phyloP scores from a whole-genome alignment of 352 stramenopile genomes.

The Phytopythium oedochilum region DNA sequence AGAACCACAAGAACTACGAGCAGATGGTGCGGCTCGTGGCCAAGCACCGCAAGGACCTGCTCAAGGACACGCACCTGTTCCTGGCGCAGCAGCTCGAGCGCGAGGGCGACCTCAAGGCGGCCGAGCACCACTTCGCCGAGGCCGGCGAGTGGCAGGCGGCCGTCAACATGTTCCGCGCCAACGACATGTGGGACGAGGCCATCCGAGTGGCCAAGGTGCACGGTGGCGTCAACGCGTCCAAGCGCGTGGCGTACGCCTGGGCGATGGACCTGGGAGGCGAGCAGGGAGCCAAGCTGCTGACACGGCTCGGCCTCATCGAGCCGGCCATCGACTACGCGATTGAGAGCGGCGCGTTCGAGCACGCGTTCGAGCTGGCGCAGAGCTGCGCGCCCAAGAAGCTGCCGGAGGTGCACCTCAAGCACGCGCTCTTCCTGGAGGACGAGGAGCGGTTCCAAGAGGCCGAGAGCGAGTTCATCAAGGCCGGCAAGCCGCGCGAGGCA shows the following conservation, averaged over 20 bases:
- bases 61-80: slow-evolving; percentile 93
- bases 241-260: slow-evolving; percentile 93
- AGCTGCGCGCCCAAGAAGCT: slow-evolving; percentile 86
- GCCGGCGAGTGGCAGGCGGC: slow-evolving; percentile 90
- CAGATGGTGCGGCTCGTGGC: slow-evolving; percentile 93
- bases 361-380: slow-evolving; percentile 90
- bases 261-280: slow-evolving; percentile 89
- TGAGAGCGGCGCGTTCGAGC: slow-evolving; percentile 89
- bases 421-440: slow-evolving; percentile 91
- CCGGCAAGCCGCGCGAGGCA: slow-evolving; percentile 89
- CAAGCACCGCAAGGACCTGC: slow-evolving; percentile 90
- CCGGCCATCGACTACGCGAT: slow-evolving; percentile 93
- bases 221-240: slow-evolving; percentile 88
- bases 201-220: slow-evolving; percentile 93
- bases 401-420: slow-evolving; percentile 91
- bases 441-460: slow-evolving; percentile 92
- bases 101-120: slow-evolving; percentile 90
- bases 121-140: slow-evolving; percentile 92
- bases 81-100: slow-evolving; percentile 92
- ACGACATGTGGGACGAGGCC: slow-evolving; percentile 94
- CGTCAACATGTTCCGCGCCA: slow-evolving; percentile 94
- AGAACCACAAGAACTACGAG: slow-evolving; percentile 94
- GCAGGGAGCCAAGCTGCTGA: slow-evolving; percentile 89
- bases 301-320: slow-evolving; percentile 89
- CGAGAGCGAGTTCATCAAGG: slow-evolving; percentile 91